phyloP scores from a whole-genome alignment of 2,329 filamentous ascomycete genomes.

The Achaetomium macrosporum region DNA sequence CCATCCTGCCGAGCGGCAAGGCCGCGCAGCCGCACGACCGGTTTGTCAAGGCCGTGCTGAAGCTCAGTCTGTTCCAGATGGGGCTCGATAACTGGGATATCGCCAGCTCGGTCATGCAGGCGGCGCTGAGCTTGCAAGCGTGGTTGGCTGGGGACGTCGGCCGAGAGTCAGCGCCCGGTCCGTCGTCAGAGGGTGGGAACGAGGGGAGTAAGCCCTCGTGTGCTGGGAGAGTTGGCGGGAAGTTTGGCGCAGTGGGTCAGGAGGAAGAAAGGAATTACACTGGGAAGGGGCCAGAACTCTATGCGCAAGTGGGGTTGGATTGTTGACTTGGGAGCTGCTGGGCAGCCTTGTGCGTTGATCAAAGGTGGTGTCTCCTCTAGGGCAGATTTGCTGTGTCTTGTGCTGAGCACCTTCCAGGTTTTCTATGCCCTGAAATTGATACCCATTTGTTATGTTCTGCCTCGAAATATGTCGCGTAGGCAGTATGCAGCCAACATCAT shows the following conservation, averaged over 20 bases:
- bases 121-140: conserved; percentile 35
- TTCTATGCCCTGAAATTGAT: no score
- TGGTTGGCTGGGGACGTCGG: conserved; percentile 33
- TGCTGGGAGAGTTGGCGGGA: not conserved
- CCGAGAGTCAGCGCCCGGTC: not conserved
- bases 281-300: no score
- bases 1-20: conserved; percentile 37
- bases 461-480: no score
- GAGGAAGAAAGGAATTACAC: no score
- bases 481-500: no score
- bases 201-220: not conserved
- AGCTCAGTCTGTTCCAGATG: conserved; percentile 39
- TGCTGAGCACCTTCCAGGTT: no score
- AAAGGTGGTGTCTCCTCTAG: no score
- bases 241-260: not conserved
- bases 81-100: conserved; percentile 46
- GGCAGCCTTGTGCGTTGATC: no score
- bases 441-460: no score
- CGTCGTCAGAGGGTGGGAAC: not conserved
- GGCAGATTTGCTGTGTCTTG: no score
- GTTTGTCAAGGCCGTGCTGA: conserved; percentile 42
- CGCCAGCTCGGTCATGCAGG: conserved; percentile 32
- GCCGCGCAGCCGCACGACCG: conserved; percentile 34
- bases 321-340: no score
- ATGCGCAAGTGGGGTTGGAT: no score